Conservation (phyloP, 2,329 filamentous ascomycete genomes). For the Tolypocladium cylindrosporum region DNA sequence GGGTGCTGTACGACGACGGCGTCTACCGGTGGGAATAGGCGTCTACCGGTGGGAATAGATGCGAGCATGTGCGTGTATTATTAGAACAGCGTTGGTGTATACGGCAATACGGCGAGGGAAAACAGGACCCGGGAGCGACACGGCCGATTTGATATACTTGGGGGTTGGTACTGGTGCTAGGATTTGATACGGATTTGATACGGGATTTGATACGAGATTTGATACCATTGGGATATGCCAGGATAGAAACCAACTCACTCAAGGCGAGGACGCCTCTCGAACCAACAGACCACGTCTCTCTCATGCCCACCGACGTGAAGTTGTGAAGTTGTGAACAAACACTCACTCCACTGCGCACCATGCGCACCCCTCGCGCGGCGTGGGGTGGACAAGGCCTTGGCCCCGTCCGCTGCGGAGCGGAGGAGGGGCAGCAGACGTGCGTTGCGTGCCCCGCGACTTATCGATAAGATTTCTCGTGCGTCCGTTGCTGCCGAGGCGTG, state of each 20-base stretch:
- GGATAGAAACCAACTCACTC: background rate
- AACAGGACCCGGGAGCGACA: background rate
- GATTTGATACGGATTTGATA: background rate
- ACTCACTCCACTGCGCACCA: too few relatives aligned
- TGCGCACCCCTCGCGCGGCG: too few relatives aligned
- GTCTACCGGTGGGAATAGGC: conserved; percentile 27
- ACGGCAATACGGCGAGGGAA: background rate
- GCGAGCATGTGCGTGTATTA: background rate
- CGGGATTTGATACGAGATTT: background rate
- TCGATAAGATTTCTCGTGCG: background rate
- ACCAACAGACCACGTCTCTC: background rate
- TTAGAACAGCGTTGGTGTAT: background rate
- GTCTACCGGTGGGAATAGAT: too few relatives aligned
- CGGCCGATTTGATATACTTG: background rate
- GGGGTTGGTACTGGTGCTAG: background rate
- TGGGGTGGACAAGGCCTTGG: too few relatives aligned
- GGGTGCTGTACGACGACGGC: conserved; percentile 27
- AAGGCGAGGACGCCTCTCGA: background rate
- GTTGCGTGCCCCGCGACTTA: conserved; percentile 1
- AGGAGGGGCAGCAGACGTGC: background rate
- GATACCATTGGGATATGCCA: background rate
- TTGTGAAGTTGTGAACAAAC: too few relatives aligned
- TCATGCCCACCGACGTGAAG: too few relatives aligned
- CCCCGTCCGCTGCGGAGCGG: too few relatives aligned
- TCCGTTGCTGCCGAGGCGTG: background rate